phyloP scores from a whole-genome alignment of 495 filamentous ascomycete genomes.

The Immersiella caudata region DNA sequence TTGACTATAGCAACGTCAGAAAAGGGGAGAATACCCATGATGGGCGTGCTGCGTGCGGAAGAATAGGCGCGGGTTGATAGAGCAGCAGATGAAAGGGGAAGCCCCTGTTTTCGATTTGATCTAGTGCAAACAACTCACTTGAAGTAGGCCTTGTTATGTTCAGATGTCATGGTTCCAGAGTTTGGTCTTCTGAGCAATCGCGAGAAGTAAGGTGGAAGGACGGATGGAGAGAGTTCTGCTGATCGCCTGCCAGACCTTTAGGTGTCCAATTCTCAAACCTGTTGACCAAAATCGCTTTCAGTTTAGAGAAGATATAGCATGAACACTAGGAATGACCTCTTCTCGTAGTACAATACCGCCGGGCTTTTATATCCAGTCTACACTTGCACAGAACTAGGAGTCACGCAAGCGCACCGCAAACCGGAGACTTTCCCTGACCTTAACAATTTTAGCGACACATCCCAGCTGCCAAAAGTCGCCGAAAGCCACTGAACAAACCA shows the following conservation, averaged over 20 bases:
- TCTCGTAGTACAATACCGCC: no score
- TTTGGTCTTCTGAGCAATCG: background rate
- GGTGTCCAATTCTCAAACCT: no score
- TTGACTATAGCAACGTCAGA: constrained; percentile 30
- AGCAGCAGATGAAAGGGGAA: background rate
- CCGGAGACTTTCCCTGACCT: constrained; percentile 11
- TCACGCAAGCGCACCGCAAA: background rate
- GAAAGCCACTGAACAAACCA: background rate
- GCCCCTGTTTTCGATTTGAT: background rate
- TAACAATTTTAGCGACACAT: background rate
- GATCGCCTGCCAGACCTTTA: no score
- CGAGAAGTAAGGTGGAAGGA: background rate
- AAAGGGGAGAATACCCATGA: background rate
- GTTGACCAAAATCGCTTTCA: no score
- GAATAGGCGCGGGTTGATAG: no score
- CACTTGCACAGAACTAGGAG: background rate
- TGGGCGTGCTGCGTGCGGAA: no score
- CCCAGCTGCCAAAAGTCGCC: constrained; percentile 6
- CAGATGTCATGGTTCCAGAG: constrained; percentile 25
- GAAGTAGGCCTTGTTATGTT: constrained; percentile 49
- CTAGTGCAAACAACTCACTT: constrained; percentile 39
- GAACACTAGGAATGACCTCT: no score
- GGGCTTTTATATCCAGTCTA: background rate
- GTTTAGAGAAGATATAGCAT: no score
- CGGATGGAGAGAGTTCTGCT: no score